These are phyloP conservation scores for Tulasnella sp. DNA, from an alignment of 768 basidiomycete species.

Conservation along the genomic window DNA sequence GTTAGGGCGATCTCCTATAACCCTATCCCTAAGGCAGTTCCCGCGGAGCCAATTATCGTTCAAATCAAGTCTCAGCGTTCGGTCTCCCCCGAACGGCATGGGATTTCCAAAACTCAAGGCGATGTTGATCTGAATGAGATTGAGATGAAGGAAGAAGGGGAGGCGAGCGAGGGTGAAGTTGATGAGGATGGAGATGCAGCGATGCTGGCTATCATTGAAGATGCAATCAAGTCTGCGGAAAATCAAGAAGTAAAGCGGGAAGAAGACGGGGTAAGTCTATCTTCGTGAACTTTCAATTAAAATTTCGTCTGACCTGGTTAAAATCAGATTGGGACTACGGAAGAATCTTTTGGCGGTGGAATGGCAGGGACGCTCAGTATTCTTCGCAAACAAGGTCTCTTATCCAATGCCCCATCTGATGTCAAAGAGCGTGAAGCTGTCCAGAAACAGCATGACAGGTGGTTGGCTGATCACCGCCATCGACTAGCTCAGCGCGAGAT, in stretches of 20 bases:
- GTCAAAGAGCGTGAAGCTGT: conserved; percentile 62
- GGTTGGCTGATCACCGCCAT: conserved; percentile 76
- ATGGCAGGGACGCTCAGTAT: conserved; percentile 82
- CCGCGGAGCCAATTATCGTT: conserved; percentile 22
- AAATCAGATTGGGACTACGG: conserved; percentile 44
- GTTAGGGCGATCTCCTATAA: conserved; percentile 70
- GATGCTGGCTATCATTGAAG: conserved; percentile 68
- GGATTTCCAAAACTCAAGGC: too few species aligned
- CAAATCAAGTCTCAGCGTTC: conserved; percentile 22
- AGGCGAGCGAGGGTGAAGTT: conserved; percentile 39
- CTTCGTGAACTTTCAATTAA: conserved; percentile 17
- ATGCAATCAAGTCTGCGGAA: conserved; percentile 46
- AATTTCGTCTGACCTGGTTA: neutral
- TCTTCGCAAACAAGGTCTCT: conserved; percentile 81
- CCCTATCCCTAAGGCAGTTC: conserved; percentile 31
- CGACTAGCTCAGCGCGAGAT: conserved; percentile 65
- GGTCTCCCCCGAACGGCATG: conserved; percentile 26
- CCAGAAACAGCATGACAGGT: conserved; percentile 75
- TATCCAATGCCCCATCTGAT: conserved; percentile 52
- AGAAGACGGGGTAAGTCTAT: conserved; percentile 26
- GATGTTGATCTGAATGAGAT: conserved; percentile 34
- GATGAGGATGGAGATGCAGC: conserved; percentile 45
- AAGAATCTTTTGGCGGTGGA: conserved; percentile 67
- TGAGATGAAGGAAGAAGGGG: conserved; percentile 69
- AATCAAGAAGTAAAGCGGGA: conserved; percentile 26